Conservation (phyloP, 1,284 basidiomycete species). For the Cystobasidium pallidum region DNA sequence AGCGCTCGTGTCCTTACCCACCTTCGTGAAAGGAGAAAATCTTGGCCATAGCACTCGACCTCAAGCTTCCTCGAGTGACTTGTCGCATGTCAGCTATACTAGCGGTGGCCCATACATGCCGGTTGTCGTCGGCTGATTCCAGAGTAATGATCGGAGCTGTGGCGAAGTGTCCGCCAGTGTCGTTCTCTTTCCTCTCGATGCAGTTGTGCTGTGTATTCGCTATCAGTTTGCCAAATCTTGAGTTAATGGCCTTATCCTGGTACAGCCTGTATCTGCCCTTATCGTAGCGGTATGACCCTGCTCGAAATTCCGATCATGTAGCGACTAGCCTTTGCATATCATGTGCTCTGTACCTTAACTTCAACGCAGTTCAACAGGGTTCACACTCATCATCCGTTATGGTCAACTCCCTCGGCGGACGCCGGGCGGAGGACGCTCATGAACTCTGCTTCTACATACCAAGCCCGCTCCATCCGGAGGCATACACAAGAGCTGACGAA, state of each 20-base stretch:
- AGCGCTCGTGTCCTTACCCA: background rate
- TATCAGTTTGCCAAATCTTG: no score
- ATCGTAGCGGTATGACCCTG: no score
- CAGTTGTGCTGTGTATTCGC: no score
- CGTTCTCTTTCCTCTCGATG: no score
- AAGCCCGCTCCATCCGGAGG: conserved; percentile 30
- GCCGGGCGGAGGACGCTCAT: background rate
- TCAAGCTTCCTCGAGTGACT: background rate
- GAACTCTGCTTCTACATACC: conserved; percentile 38
- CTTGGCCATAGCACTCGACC: background rate
- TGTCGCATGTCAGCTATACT: background rate
- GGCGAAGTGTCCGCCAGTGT: no score
- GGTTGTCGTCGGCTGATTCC: background rate
- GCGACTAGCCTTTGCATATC: no score
- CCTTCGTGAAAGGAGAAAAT: conserved; percentile 13
- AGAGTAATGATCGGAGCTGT: no score
- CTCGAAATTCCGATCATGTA: no score
- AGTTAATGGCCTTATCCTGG: no score
- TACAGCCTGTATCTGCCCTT: no score
- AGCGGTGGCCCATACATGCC: background rate
- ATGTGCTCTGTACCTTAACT: no score
- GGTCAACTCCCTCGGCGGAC: background rate
- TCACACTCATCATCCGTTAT: no score
- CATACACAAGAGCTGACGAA: conserved; percentile 25
- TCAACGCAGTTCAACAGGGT: conserved; percentile 10